Percentiles rank a stretch among this genome's conserved stretches.
Conservation (phyloP, 2,329 filamentous ascomycete species). For the Nigrospora sphaerica region DNA sequence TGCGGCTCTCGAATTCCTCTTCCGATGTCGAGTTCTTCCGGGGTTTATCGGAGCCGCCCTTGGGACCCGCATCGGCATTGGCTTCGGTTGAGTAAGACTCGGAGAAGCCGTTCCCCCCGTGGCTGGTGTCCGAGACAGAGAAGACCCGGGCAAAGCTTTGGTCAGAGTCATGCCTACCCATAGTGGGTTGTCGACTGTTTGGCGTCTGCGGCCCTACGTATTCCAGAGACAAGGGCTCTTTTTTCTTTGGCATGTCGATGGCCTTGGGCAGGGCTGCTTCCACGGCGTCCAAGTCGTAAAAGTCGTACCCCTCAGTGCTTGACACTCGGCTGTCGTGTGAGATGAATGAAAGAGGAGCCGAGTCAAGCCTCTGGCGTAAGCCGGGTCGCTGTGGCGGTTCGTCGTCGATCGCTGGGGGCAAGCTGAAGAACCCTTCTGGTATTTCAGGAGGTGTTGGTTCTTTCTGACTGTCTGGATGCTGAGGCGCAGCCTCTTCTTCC, state of each 20-base stretch:
- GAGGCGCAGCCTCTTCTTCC: conserved; percentile 23
- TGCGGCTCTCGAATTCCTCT: conserved; percentile 37
- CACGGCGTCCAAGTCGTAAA: conserved; percentile 51
- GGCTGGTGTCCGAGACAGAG: conserved; percentile 42
- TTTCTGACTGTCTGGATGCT: conserved; percentile 12
- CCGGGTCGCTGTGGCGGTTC: conserved; percentile 16
- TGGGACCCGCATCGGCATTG: conserved; percentile 5
- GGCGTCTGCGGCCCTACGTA: conserved; percentile 24
- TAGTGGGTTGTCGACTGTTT: conserved; percentile 17
- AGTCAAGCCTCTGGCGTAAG: conserved; percentile 40
- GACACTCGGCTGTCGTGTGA: conserved; percentile 46
- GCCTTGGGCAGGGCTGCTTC: conserved; percentile 32
- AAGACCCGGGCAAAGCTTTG: conserved; percentile 54
- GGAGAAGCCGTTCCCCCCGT: background rate
- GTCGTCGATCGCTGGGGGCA: conserved; percentile 39
- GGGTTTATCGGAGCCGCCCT: conserved; percentile 2
- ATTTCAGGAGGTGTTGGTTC: too few relatives aligned
- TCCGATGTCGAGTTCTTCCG: conserved; percentile 17
- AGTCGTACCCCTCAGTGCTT: conserved; percentile 57
- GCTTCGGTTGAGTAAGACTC: conserved; percentile 10
- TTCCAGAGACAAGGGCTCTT: conserved; percentile 27
- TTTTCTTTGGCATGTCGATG: conserved; percentile 44
- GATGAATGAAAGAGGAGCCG: conserved; percentile 40
- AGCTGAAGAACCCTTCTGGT: conserved; percentile 23
- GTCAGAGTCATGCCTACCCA: conserved; percentile 45